Conservation (phyloP, 805 yeast species). For the Myxozyma sirexii region DNA sequence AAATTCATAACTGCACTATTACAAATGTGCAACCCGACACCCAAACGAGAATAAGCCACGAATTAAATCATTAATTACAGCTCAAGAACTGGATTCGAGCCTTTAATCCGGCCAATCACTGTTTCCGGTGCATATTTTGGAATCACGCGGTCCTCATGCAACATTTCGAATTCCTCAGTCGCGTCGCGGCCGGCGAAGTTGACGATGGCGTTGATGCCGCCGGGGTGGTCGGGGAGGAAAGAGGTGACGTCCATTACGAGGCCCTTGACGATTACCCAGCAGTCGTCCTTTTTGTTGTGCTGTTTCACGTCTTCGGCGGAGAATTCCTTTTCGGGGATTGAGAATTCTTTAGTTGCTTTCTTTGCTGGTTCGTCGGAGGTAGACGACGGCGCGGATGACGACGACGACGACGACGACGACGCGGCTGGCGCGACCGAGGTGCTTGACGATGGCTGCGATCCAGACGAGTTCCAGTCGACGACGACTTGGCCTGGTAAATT, state of each 20-base stretch:
- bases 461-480: conserved; percentile 34
- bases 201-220: conserved; percentile 62
- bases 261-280: conserved; percentile 73
- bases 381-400: conserved; percentile 10
- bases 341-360: conserved; percentile 38
- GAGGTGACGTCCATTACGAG: conserved; percentile 65
- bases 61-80: conserved; percentile 25
- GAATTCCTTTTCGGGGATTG: conserved; percentile 52
- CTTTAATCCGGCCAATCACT: conserved; percentile 57
- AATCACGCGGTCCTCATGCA: conserved; percentile 61
- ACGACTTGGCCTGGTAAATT: conserved; percentile 34
- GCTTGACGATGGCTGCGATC: conserved; percentile 18
- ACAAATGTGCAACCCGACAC: too few species aligned
- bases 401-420: conserved; percentile 10
- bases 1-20: too few species aligned
- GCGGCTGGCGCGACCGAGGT: conserved; percentile 16
- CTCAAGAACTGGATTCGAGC: conserved; percentile 50
- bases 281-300: conserved; percentile 58
- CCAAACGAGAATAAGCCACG: not conserved
- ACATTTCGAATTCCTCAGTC: conserved; percentile 63
- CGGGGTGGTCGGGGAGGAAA: conserved; percentile 64
- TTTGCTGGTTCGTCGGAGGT: conserved; percentile 8
- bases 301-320: conserved; percentile 50
- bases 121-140: conserved; percentile 52
- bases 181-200: conserved; percentile 86